Evolutionary conservation across 352 stramenopile genomes (phyloP).

Genomic region (Thalassiosira mediterranea): DNA sequence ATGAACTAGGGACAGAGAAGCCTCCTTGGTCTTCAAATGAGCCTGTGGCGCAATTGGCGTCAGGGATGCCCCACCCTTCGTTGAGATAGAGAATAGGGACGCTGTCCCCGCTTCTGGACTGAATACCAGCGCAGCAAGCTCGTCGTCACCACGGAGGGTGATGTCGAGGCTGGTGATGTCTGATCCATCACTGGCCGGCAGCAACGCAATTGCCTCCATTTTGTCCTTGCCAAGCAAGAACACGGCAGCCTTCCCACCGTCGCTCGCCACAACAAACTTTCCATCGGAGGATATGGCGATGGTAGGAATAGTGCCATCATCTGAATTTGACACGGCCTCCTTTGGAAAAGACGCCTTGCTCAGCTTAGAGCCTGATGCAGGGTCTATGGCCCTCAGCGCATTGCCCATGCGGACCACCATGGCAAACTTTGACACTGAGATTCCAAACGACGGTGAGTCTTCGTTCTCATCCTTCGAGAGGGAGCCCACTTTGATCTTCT

Average conservation of each 20-base stretch:
- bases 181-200: constrained; percentile 24
- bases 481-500: constrained; percentile 47
- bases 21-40: constrained; percentile 8
- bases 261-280: constrained; percentile 9
- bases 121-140: constrained; percentile 29
- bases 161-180: constrained; percentile 20
- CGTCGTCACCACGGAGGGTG: neutral
- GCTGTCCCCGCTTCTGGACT: constrained; percentile 15
- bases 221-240: constrained; percentile 9
- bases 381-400: constrained; percentile 19
- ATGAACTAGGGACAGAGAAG: too few relatives aligned
- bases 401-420: constrained; percentile 31
- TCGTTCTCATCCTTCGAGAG: neutral
- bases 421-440: constrained; percentile 23
- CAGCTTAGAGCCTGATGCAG: constrained; percentile 31
- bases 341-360: constrained; percentile 17
- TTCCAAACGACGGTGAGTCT: constrained; percentile 3
- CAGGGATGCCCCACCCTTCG: neutral
- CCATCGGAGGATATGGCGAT: constrained; percentile 12
- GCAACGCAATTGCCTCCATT: constrained; percentile 17
- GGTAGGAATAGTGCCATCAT: neutral
- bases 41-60: neutral
- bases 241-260: constrained; percentile 9
- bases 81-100: constrained; percentile 29
- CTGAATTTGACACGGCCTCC: neutral